Evolutionary conservation across 495 filamentous ascomycete species (phyloP).

Genomic region (Aspergillus homomorphus): DNA sequence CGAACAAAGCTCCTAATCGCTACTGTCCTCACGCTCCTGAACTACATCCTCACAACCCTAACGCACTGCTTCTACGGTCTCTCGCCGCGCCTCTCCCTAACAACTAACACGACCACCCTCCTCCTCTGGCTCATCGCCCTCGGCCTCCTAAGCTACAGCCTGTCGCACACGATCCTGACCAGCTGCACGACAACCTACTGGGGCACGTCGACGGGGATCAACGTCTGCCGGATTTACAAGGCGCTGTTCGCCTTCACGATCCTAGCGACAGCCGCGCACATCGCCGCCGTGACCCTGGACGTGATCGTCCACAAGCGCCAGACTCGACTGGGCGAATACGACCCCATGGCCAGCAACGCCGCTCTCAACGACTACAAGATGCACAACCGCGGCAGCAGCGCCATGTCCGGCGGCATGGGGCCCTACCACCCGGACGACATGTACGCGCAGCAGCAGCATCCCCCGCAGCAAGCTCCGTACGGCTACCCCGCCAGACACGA

Average conservation of each 20-base stretch:
- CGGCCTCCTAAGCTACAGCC: slow-evolving; percentile 54
- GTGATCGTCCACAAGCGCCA: slow-evolving; percentile 43
- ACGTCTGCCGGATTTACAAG: slow-evolving; percentile 64
- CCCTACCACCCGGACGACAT: slow-evolving; percentile 18
- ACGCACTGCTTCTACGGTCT: slow-evolving; percentile 57
- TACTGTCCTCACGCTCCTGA: slow-evolving; percentile 53
- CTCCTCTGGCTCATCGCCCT: slow-evolving; percentile 58
- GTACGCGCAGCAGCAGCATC: slow-evolving; percentile 7
- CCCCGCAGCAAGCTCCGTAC: slow-evolving; percentile 13
- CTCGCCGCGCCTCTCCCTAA: slow-evolving; percentile 52
- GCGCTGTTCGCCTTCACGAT: slow-evolving; percentile 62
- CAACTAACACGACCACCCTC: slow-evolving; percentile 49
- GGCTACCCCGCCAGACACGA: slow-evolving; percentile 6
- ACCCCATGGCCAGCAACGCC: slow-evolving; percentile 29
- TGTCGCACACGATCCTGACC: slow-evolving; percentile 54
- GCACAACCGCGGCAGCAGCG: slow-evolving; percentile 27
- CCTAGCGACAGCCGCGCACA: slow-evolving; percentile 44
- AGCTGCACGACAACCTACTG: slow-evolving; percentile 54
- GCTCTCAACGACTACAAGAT: slow-evolving; percentile 34
- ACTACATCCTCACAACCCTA: slow-evolving; percentile 50
- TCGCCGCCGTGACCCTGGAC: slow-evolving; percentile 51
- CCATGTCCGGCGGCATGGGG: slow-evolving; percentile 13
- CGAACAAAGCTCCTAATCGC: slow-evolving; percentile 50
- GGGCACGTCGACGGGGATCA: slow-evolving; percentile 54
- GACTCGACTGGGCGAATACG: slow-evolving; percentile 48